Percentiles rank a stretch among this genome's conserved stretches.
These are phyloP conservation scores for Trichothecium sympodiale DNA, from an alignment of 2,329 filamentous ascomycete genomes.

Conservation along the genomic window DNA sequence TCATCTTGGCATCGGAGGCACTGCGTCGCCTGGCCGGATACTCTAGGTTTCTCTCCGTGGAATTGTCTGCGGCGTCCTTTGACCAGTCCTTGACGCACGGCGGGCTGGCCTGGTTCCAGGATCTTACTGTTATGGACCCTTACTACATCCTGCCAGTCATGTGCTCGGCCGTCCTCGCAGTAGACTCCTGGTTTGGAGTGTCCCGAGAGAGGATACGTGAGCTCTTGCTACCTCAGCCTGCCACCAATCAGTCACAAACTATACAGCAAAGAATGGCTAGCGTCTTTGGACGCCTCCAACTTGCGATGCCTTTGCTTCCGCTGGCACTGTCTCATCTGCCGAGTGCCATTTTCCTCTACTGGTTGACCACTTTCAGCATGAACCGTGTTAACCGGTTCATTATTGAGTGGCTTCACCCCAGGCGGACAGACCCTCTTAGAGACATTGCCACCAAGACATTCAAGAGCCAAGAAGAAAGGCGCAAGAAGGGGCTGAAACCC, in stretches of 20 bases:
- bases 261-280: conserved; percentile 7
- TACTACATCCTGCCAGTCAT: conserved; percentile 33
- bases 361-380: conserved; percentile 23
- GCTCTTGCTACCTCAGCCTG: no score
- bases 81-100: conserved; percentile 33
- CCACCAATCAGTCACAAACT: conserved; percentile 7
- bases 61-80: conserved; percentile 15
- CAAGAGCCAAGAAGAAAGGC: no score
- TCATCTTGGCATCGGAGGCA: conserved; percentile 38
- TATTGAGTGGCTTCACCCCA: conserved; percentile 12
- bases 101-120: conserved; percentile 44
- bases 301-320: conserved; percentile 22
- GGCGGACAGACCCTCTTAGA: conserved; percentile 5
- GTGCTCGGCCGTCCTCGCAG: conserved; percentile 18
- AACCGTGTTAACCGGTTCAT: conserved; percentile 21
- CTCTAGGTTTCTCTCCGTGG: conserved; percentile 11
- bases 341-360: conserved; percentile 29
- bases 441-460: conserved; percentile 5
- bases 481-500: no score
- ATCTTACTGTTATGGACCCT: conserved; percentile 41
- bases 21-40: conserved; percentile 32
- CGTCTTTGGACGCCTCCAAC: conserved; percentile 16
- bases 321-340: conserved; percentile 23
- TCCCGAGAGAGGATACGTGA: conserved; percentile 8
- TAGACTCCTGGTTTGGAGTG: conserved; percentile 17